Base-by-base conservation (phyloP, 257 asterid species). In the Apocynum venetum region DNA sequence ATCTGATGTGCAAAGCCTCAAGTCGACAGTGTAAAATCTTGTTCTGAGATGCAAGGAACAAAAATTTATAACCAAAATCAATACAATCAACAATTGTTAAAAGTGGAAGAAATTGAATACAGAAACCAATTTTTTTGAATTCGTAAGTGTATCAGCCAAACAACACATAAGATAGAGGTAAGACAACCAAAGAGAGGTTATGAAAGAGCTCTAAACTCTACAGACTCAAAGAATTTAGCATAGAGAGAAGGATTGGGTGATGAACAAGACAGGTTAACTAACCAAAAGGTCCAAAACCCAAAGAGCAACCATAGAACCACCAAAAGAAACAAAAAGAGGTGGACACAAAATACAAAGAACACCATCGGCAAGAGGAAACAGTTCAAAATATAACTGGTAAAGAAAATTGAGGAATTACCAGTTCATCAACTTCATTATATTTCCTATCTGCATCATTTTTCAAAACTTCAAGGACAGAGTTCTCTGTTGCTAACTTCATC, bases 1-100 rank as follows among this genome's bases (percentile, higher is more conserved):
- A 72, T 83, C 85, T 91, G 75, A 96, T 96, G 84, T 93, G 94
- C 84, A 96, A 55, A 77, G 97, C 97, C 84, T 96, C 99, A 47
- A 93, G 91, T 68, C 86, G 90, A 80, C 90, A 82, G 80, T 88
- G 98, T 87, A 96, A 83, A 76, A 93, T 83, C 88, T 89, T 93
- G 91, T 96, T 96, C 89, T 84, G 72, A 71, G 76, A 59, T 46
- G 10, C 11, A 46, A 52, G 36, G 17, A 31, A 60, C 17, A 53
- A 25, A 17, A 17, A 13, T 7, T 14, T 13, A 72, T 14, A 35
- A 1, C 36, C n/a, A 40, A 56, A 17, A n/a, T 61, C 7, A 49
- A 60, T 6, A 60, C 46, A 44, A 60, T 4, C 40, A 57, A 57
- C 36, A n/a, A 12, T 57, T 20, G 10, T 47, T 73, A 41, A 73